Evolutionary conservation across 345 rosid species (phyloP).

Genomic region (Salix exigua): DNA sequence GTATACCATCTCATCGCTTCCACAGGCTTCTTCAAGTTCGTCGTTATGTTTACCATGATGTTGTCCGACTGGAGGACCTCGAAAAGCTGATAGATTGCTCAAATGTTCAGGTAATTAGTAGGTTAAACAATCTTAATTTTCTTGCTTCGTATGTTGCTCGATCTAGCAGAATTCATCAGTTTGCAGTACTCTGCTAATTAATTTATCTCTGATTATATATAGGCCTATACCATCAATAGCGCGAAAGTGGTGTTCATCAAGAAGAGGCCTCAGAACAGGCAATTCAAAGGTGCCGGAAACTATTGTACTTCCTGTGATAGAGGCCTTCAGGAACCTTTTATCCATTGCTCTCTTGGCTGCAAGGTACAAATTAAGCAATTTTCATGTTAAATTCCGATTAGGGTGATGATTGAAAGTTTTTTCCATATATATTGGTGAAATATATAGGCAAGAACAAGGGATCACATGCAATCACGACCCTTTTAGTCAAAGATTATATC

Average conservation of each 20-base stretch:
- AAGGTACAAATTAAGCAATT: constrained; percentile 47
- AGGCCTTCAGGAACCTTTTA: constrained; percentile 88
- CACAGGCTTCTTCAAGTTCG: constrained; percentile 94
- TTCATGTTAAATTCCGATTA: constrained; percentile 2
- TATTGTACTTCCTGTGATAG: constrained; percentile 92
- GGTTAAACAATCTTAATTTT: neutral
- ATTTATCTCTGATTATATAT: constrained; percentile 14
- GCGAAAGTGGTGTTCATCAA: constrained; percentile 95
- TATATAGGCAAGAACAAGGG: no score
- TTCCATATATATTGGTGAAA: neutral
- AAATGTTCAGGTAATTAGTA: constrained; percentile 63
- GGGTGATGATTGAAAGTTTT: neutral
- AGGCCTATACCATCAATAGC: constrained; percentile 91
- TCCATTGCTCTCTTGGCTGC: constrained; percentile 92
- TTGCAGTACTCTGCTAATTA: neutral
- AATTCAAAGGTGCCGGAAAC: constrained; percentile 87
- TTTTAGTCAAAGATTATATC: neutral
- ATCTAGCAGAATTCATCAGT: constrained; percentile 14
- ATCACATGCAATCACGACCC: neutral
- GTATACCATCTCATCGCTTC: constrained; percentile 76
- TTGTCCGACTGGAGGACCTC: constrained; percentile 90
- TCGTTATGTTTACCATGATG: constrained; percentile 93
- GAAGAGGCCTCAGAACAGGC: constrained; percentile 92
- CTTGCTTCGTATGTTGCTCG: neutral
- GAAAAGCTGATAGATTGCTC: constrained; percentile 90